Percentiles rank a stretch among this genome's conserved stretches.
These are phyloP conservation scores for Boletus subparvulus DNA, from an alignment of 768 basidiomycete genomes.

Conservation along the genomic window DNA sequence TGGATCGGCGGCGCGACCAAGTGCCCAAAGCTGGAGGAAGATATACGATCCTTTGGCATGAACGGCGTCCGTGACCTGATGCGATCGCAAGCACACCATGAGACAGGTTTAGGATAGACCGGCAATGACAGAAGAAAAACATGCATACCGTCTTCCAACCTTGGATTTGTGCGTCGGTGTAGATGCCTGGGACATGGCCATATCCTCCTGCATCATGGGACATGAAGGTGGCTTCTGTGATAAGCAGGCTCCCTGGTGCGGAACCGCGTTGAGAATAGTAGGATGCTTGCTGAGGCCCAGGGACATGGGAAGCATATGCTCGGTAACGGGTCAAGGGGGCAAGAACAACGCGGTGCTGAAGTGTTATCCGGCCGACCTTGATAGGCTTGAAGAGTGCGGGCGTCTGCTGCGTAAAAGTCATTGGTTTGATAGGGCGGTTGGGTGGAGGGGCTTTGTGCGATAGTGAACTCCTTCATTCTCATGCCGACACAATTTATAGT, in stretches of 20 bases:
- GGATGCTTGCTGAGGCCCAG: constrained; percentile 36
- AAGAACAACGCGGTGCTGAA: constrained; percentile 53
- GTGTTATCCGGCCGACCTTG: constrained; percentile 39
- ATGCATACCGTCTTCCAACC: constrained; percentile 47
- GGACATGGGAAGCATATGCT: constrained; percentile 37
- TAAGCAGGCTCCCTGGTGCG: constrained; percentile 50
- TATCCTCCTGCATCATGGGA: constrained; percentile 49
- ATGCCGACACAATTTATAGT: no score
- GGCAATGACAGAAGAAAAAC: no score
- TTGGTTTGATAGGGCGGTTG: no score
- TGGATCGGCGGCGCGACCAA: constrained; percentile 49
- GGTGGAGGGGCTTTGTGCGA: no score
- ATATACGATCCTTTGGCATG: constrained; percentile 53
- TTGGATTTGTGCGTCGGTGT: constrained; percentile 54
- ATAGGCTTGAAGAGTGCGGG: constrained; percentile 46
- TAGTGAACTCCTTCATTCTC: no score
- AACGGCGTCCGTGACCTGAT: constrained; percentile 54
- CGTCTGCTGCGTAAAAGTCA: not conserved
- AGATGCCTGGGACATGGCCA: constrained; percentile 59
- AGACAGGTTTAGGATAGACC: not conserved
- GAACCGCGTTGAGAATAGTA: constrained; percentile 52
- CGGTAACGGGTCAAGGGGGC: constrained; percentile 52
- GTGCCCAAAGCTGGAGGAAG: constrained; percentile 52
- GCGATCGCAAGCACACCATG: not conserved
- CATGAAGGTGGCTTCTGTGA: constrained; percentile 59